Percentiles rank a stretch among this genome's conserved stretches.
phyloP scores from a whole-genome alignment of 768 basidiomycete species.

The Serendipita sp. region DNA sequence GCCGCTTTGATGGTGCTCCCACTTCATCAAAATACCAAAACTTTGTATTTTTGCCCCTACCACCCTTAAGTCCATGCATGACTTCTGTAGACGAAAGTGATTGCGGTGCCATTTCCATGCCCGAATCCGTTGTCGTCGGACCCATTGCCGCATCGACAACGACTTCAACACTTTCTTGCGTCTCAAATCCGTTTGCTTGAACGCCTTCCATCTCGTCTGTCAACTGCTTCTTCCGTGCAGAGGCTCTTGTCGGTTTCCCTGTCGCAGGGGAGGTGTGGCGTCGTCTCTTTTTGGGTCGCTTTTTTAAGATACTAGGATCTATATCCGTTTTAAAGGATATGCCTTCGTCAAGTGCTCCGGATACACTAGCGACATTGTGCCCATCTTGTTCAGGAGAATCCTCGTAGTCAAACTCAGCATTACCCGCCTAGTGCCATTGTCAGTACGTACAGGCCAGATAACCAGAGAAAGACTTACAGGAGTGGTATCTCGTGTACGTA shows the following conservation, averaged over 20 bases:
- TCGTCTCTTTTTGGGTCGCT: background rate
- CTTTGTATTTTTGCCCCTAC: background rate
- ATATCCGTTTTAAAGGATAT: background rate
- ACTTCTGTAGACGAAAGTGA: background rate
- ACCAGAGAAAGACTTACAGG: background rate
- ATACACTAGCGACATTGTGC: background rate
- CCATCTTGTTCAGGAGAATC: background rate
- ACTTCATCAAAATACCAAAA: slow-evolving; percentile 3
- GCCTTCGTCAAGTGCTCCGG: background rate
- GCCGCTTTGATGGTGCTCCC: background rate
- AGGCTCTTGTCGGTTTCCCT: background rate
- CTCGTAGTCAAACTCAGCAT: background rate
- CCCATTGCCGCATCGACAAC: background rate
- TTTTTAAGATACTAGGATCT: background rate
- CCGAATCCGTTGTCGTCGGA: background rate
- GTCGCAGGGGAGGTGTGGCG: background rate
- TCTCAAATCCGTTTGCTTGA: background rate
- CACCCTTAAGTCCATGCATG: background rate
- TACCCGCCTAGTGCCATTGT: background rate
- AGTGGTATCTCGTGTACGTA: background rate
- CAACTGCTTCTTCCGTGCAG: background rate
- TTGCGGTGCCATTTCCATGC: background rate
- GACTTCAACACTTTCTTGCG: background rate
- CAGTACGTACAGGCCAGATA: background rate
- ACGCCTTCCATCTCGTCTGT: background rate